A percentile compares a stretch with the other conserved stretches of the same genome.
Conservation (phyloP, 192 early-diverging fungal species). For the Coemansia sp. region DNA sequence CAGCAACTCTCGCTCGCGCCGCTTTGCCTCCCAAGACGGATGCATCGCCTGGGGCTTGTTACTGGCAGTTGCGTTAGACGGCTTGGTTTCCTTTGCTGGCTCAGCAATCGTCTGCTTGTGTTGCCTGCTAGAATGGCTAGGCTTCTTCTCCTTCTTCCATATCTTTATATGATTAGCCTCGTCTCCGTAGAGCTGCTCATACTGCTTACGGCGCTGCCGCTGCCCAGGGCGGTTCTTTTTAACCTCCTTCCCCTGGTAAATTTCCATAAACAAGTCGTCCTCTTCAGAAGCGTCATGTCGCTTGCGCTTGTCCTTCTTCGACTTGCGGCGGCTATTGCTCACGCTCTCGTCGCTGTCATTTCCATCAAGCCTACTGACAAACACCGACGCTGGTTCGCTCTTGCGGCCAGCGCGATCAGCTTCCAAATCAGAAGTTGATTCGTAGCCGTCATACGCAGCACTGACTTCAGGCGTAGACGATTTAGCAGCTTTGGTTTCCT, state of each 20-base stretch:
- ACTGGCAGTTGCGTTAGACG: not conserved
- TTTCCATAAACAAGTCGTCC: conserved; percentile 53
- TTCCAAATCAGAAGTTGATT: conserved; percentile 23
- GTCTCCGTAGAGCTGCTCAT: conserved; percentile 54
- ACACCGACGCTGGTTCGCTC: conserved; percentile 14
- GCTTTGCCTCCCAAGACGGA: conserved; percentile 53
- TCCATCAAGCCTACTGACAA: conserved; percentile 29
- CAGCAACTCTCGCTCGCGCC: conserved; percentile 39
- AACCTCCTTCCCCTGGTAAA: conserved; percentile 46
- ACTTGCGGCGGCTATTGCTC: not conserved
- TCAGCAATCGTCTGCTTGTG: conserved; percentile 12
- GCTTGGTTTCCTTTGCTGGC: conserved; percentile 1
- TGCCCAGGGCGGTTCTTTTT: conserved; percentile 60
- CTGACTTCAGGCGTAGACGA: not conserved
- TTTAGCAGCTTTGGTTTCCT: not conserved
- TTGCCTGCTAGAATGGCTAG: conserved; percentile 19
- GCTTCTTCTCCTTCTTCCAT: conserved; percentile 38
- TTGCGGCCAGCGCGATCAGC: not conserved
- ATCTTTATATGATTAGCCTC: conserved; percentile 62
- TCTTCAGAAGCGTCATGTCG: conserved; percentile 10
- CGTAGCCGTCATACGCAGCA: conserved; percentile 6
- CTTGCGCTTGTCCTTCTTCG: conserved; percentile 14
- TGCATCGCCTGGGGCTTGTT: conserved; percentile 19
- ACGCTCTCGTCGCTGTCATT: conserved; percentile 10
- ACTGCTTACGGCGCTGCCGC: conserved; percentile 49